phyloP scores from a whole-genome alignment of 257 asterid species.

The Solanum rostratum region DNA sequence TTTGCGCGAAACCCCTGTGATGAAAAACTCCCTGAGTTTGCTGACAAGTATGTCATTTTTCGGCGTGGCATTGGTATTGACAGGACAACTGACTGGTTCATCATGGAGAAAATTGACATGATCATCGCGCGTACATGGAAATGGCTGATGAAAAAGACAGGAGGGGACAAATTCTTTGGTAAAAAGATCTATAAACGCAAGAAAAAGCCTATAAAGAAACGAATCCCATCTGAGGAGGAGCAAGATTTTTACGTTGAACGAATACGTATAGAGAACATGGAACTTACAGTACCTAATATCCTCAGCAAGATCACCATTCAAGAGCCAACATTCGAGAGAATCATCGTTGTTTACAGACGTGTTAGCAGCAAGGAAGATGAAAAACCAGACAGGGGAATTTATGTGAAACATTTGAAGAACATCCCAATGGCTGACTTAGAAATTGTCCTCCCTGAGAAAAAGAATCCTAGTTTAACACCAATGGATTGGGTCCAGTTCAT shows the following conservation, averaged over 20 bases:
- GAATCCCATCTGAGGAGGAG: conserved; percentile 25
- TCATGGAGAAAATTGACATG: conserved; percentile 89
- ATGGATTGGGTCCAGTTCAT: conserved; percentile 98
- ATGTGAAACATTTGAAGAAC: conserved; percentile 84
- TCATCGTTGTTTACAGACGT: conserved; percentile 86
- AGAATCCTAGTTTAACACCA: conserved; percentile 85
- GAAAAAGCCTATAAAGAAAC: conserved; percentile 32
- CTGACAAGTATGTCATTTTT: conserved; percentile 85
- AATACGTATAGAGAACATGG: conserved; percentile 78
- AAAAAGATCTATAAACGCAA: conserved; percentile 27
- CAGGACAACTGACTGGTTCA: conserved; percentile 71
- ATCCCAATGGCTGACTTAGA: conserved; percentile 99
- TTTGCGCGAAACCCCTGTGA: conserved; percentile 44
- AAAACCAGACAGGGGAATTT: conserved; percentile 71
- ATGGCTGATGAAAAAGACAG: conserved; percentile 70
- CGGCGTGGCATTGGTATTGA: conserved; percentile 96
- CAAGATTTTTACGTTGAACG: conserved; percentile 73
- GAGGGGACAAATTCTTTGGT: conserved; percentile 49
- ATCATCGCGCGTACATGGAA: conserved; percentile 73
- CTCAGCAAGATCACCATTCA: conserved; percentile 64
- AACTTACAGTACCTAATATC: conserved; percentile 55
- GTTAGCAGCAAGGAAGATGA: conserved; percentile 24
- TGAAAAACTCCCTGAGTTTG: conserved; percentile 80
- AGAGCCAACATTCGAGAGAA: conserved; percentile 97
- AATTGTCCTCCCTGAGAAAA: conserved; percentile 96